These are phyloP conservation scores for Knoxia roxburghii DNA, from an alignment of 257 asterid genomes.

Conservation along the genomic window DNA sequence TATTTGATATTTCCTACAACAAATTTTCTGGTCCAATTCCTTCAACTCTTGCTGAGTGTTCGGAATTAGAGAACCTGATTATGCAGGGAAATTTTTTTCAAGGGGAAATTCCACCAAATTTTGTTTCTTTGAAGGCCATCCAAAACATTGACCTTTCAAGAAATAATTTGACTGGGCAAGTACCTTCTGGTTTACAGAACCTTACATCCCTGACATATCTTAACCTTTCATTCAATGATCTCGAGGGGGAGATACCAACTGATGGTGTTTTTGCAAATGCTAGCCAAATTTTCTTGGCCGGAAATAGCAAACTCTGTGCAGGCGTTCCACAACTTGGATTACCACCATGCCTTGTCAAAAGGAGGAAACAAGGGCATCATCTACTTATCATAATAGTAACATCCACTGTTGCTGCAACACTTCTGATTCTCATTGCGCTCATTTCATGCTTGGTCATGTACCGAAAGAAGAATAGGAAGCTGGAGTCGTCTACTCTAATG, in stretches of 20 bases:
- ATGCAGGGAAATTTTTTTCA: constrained; percentile 8
- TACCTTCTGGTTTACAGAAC: constrained; percentile 14
- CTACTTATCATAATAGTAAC: constrained; percentile 1
- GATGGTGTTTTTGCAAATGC: constrained; percentile 30
- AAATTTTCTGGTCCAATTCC: constrained; percentile 29
- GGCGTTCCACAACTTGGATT: constrained; percentile 25
- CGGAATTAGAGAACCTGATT: constrained; percentile 17
- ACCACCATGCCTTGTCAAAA: constrained; percentile 23
- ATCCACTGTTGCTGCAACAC: constrained; percentile 9
- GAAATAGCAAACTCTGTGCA: constrained; percentile 33
- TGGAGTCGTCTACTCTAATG: neutral
- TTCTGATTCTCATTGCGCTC: too few species aligned
- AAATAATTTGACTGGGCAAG: constrained; percentile 24
- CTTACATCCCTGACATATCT: constrained; percentile 25
- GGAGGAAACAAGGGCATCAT: neutral
- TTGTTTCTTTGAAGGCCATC: constrained; percentile 11
- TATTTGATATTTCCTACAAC: constrained; percentile 22
- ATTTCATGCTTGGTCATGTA: too few species aligned
- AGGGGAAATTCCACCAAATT: constrained; percentile 25
- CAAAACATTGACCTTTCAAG: constrained; percentile 14
- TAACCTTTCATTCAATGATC: constrained; percentile 35
- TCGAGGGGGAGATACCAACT: constrained; percentile 35
- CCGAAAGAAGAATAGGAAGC: neutral
- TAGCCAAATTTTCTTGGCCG: constrained; percentile 21
- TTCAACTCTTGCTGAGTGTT: constrained; percentile 14